A percentile compares a stretch with the other conserved stretches of the same genome.
phyloP scores from a whole-genome alignment of 495 filamentous ascomycete genomes.

The Neurospora sp. region DNA sequence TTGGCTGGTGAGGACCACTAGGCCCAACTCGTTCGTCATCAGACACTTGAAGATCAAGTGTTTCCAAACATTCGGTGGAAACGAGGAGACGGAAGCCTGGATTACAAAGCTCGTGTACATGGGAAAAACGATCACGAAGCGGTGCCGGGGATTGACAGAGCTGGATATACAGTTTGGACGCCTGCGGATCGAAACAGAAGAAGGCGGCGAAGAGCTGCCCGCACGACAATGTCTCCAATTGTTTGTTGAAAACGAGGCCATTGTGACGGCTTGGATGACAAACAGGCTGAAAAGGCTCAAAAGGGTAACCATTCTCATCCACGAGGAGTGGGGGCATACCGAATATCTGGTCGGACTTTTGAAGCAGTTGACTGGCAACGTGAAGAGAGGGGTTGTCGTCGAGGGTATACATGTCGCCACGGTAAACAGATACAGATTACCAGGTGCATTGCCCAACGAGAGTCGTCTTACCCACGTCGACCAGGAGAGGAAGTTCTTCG shows the following conservation, averaged over 20 bases:
- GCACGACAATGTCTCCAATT: neutral
- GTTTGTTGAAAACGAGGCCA: neutral
- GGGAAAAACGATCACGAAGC: neutral
- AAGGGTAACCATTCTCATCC: neutral
- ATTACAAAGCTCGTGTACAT: conserved; percentile 36
- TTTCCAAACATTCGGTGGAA: conserved; percentile 20
- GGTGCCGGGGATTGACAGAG: neutral
- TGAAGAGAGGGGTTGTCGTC: neutral
- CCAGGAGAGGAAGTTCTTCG: neutral
- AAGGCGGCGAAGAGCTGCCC: neutral
- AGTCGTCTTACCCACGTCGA: neutral
- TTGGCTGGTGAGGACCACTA: neutral
- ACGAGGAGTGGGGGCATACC: neutral
- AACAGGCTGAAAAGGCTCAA: neutral
- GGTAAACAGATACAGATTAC: neutral
- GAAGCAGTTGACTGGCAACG: neutral
- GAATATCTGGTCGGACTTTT: accelerated
- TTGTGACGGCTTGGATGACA: neutral
- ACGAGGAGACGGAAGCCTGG: conserved; percentile 37
- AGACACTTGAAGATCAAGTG: neutral
- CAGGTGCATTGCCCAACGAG: neutral
- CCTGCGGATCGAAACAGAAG: neutral
- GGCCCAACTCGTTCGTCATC: neutral
- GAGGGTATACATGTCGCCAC: neutral
- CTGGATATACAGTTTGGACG: neutral